Evolutionary conservation across 2,329 filamentous ascomycete species (phyloP), one percentile per base, ranked within the genome.

Genomic region (Ophiostoma quercus): DNA sequence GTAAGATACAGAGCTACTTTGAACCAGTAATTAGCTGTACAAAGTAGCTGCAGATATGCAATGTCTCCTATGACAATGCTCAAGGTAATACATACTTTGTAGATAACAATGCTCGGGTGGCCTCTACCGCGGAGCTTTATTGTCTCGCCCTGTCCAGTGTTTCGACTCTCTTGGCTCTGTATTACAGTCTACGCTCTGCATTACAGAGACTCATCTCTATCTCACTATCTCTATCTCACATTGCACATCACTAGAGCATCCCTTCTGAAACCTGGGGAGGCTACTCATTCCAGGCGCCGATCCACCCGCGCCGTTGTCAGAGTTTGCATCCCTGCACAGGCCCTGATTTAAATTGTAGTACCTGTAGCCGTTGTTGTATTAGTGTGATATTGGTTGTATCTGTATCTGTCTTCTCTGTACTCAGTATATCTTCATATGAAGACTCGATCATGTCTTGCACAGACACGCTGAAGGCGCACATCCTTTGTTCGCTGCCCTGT

Each of bases 251-350:
- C 43, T 19, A 19, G 41, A 19, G 41, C 14, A 47, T 32, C 39
- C 41, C 47, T 37, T 66, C 54, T 68, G 67, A 68, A 71, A 71
- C 69, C 69, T 32, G 69, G 69, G 54, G 63, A 63, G 67, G 60
- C 62, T 68, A 62, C 66, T 70, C 69, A 60, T 70, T 66, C 67
- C 67, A 70, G 62, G 19, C 14, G 32, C 43, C 7, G 62, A 47
- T 70, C 69, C 69, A 70, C 67, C 60, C n/a, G 22, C 54, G 34
- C 69, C 34, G 57, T n/a, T 43, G 51, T 66, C 39, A 57, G 54
- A 66, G 66, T 68, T 47, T 43, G 66, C 32, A 68, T 39, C 69
- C 69, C 62, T 68, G 67, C 47, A 47, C 67, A 47, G 47, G 62
- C 69, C 67, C 60, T 68, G 32, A 22, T 41, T 68, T 57, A 39